Evolutionary conservation across 225 moss, liverwort and hornwort species (phyloP).

Genomic region (Marchantia polymorpha): DNA sequence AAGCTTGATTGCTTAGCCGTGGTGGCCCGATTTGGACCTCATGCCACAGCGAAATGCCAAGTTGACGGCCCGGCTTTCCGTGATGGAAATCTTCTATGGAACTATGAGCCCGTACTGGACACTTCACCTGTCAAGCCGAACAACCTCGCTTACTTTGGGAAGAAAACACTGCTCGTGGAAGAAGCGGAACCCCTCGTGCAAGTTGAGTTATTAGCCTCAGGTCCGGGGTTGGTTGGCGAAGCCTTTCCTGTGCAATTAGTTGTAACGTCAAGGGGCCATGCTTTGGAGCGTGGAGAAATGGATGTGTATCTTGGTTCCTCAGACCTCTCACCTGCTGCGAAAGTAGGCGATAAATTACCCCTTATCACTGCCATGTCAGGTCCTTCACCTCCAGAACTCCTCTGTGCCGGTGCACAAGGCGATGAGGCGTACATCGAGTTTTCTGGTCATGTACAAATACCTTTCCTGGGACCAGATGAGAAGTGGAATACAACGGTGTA

Average conservation of each 20-base stretch:
- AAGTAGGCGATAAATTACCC: constrained; percentile 33
- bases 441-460: constrained; percentile 62
- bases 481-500: constrained; percentile 69
- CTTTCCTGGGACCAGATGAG: constrained; percentile 42
- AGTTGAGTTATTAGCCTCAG: constrained; percentile 51
- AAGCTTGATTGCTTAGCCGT: constrained; percentile 79
- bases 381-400: constrained; percentile 56
- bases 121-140: constrained; percentile 57
- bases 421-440: constrained; percentile 44
- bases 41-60: constrained; percentile 71
- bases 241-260: constrained; percentile 58
- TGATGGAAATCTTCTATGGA: constrained; percentile 80
- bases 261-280: constrained; percentile 59
- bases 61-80: constrained; percentile 67
- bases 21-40: constrained; percentile 65
- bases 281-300: constrained; percentile 64
- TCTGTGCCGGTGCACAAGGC: constrained; percentile 31
- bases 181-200: constrained; percentile 78
- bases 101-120: constrained; percentile 74
- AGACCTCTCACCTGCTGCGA: constrained; percentile 21
- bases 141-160: constrained; percentile 67
- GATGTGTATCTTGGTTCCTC: constrained; percentile 67
- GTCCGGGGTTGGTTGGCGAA: constrained; percentile 77
- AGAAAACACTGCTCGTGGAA: constrained; percentile 67
- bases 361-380: constrained; percentile 34